A percentile compares a stretch with the other conserved stretches of the same genome.
Evolutionary conservation across 495 filamentous ascomycete species (phyloP).

Genomic region (Penicillium herquei): DNA sequence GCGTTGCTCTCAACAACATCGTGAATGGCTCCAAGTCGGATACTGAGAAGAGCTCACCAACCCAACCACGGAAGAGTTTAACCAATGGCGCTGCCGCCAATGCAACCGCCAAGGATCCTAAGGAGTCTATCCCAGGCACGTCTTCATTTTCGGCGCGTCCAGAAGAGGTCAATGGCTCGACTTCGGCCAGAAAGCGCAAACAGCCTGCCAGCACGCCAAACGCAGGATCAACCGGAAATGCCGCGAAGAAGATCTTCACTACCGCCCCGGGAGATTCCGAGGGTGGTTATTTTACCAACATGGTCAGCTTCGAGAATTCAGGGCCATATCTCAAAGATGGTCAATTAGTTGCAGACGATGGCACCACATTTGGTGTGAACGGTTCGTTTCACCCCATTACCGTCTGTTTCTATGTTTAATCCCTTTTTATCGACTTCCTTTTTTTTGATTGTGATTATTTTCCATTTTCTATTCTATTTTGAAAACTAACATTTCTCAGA

Average conservation of each 20-base stretch:
- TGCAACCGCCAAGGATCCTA: conserved; percentile 24
- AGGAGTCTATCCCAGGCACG: conserved; percentile 62
- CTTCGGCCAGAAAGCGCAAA: conserved; percentile 74
- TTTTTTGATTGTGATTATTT: background rate
- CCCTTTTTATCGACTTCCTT: background rate
- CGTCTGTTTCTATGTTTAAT: background rate
- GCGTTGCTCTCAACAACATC: conserved; percentile 21
- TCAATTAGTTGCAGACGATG: conserved; percentile 85
- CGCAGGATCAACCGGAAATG: conserved; percentile 32
- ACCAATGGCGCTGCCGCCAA: conserved; percentile 36
- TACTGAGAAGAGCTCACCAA: conserved; percentile 42
- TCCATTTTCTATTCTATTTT: no score
- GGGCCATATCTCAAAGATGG: conserved; percentile 70
- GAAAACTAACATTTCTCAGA: conserved; percentile 54
- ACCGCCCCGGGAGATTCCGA: conserved; percentile 42
- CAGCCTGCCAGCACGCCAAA: conserved; percentile 56
- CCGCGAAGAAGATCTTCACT: conserved; percentile 43
- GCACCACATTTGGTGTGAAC: conserved; percentile 77
- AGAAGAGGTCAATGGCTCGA: conserved; percentile 36
- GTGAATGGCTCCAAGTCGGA: conserved; percentile 38
- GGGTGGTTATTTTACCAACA: conserved; percentile 59
- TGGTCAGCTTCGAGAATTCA: conserved; percentile 79
- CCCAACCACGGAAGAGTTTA: conserved; percentile 43
- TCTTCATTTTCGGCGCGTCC: conserved; percentile 58
- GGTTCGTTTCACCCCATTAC: conserved; percentile 57